Base-by-base conservation (phyloP, 768 basidiomycete species). In the Lactarius tabidus region DNA sequence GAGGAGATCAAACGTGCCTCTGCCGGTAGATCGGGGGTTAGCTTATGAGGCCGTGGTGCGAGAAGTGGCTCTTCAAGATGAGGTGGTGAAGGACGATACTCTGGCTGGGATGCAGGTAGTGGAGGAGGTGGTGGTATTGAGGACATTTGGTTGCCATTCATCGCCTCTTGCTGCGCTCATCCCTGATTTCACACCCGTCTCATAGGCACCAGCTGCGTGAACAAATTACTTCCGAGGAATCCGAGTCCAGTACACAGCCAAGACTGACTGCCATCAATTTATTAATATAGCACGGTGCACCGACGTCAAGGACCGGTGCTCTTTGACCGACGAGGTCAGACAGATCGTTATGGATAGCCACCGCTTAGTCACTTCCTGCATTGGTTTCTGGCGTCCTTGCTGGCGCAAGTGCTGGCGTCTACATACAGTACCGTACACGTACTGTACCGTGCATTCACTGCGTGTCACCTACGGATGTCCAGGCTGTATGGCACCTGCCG, bases 21-120 rank as follows among this genome's bases (percentile, higher is more conserved):
- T 36, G 82, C 80, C 23, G 87, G 85, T 1, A 89, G 72, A 66
- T 78, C 79, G 12, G 85, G 85, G 69, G 87, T 84, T 15, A 87
- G 62, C 43, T 84, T 81, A 69, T 87, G 85, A 0, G 89, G 87
- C 14, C 85, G 79, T 6, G 89, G 89, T 0, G 89, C 89, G 2
- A 81, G 81, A 23, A 90, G 74, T 4, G 87, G 79, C 65, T 84
- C 71, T 68, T 80, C 80, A 64, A 80, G 84, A 67, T 85, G 84
- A 18, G 80, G 85, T 0, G 74, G 76, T 3, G 82, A 62, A 9
- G 60, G 56, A 57, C 7, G 43, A 58, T 66, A 66, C 51, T 31
- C 64, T 35, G 35, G 35, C 17, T 59, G 18, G 38, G 7, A n/a
- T 51, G 48, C 23, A 23, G 53, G 8, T 31, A 6, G 48, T 26